Evolutionary conservation across 139 green algal genomes (phyloP).

Genomic region (Chlorella vulgaris): DNA sequence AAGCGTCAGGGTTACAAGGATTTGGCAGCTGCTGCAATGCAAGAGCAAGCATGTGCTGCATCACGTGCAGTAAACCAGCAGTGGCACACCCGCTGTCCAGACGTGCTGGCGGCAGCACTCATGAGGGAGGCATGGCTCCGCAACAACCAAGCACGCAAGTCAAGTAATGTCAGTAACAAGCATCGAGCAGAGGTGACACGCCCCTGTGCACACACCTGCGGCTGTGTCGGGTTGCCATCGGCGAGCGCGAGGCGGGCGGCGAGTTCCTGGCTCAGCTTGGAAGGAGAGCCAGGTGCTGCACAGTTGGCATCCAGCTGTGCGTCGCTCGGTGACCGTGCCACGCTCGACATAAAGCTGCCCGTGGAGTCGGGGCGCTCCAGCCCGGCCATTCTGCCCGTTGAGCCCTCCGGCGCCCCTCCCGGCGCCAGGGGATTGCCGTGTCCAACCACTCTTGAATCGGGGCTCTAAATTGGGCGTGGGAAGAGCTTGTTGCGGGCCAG

Average conservation of each 20-base stretch:
- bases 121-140: too few relatives aligned
- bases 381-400: background rate
- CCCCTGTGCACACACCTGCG: background rate
- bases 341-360: background rate
- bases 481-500: background rate
- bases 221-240: slow-evolving; percentile 19
- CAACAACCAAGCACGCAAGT: too few relatives aligned
- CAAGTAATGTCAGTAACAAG: background rate
- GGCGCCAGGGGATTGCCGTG: background rate
- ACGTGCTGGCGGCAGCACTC: too few relatives aligned
- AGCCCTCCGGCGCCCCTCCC: background rate
- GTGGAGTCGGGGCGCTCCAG: background rate
- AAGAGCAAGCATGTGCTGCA: too few relatives aligned
- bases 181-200: too few relatives aligned
- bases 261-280: slow-evolving; percentile 35
- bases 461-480: background rate
- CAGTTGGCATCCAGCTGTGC: background rate
- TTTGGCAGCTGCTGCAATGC: too few relatives aligned
- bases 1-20: too few relatives aligned
- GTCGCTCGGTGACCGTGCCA: background rate
- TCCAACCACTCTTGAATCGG: background rate
- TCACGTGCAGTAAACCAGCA: too few relatives aligned
- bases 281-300: background rate
- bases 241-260: slow-evolving; percentile 15
- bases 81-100: too few relatives aligned